These are phyloP conservation scores for Paulownia fortunei DNA, from an alignment of 257 asterid genomes.

Conservation along the genomic window DNA sequence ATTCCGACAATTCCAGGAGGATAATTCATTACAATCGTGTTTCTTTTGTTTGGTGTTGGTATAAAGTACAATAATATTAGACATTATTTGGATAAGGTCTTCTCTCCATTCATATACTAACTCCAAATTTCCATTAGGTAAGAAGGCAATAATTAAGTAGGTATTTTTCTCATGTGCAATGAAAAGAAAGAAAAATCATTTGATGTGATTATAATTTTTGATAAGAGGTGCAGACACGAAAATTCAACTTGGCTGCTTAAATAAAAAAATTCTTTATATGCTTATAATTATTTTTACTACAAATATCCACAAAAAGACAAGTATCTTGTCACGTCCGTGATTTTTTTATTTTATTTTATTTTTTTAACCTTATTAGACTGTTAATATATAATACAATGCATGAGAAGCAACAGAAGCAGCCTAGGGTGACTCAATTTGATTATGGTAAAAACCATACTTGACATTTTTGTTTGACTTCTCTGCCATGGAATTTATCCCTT, in stretches of 20 bases:
- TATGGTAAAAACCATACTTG: not conserved
- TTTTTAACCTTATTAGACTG: not conserved
- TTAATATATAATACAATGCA: not conserved
- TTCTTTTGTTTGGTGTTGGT: slow-evolving; percentile 23
- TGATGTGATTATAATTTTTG: no score
- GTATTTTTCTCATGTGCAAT: not conserved
- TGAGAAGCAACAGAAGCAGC: not conserved
- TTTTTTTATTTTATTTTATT: not conserved
- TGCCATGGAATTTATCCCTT: not conserved
- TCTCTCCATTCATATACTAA: not conserved
- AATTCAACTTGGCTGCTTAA: no score
- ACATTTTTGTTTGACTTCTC: slow-evolving; percentile 30
- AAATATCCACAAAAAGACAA: not conserved
- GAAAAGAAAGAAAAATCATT: not conserved
- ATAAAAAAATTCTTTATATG: no score
- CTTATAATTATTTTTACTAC: no score
- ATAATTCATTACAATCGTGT: slow-evolving; percentile 18
- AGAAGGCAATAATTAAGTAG: slow-evolving; percentile 18
- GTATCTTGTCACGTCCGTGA: not conserved
- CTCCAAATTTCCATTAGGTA: slow-evolving; percentile 28
- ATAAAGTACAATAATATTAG: slow-evolving; percentile 24
- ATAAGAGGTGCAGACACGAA: no score
- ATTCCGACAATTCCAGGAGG: slow-evolving; percentile 52
- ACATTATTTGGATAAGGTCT: slow-evolving; percentile 38
- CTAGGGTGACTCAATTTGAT: not conserved